Base-by-base conservation (phyloP, 371 early-diverging fungal species). In the Mucor plumbeus region DNA sequence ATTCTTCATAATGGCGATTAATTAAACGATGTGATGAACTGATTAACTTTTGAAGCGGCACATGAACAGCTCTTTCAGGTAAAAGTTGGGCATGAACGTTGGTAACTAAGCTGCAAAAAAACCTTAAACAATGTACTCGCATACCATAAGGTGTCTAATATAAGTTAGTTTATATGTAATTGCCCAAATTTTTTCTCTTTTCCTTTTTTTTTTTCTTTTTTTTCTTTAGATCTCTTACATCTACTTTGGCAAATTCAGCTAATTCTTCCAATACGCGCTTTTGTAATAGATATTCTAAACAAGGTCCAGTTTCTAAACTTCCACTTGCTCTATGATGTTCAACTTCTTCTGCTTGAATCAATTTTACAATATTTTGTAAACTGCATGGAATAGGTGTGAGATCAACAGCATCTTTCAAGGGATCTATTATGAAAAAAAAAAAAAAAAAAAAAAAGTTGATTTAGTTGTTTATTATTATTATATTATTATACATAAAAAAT, bases 1-100 rank as follows among this genome's bases (percentile, higher is more conserved):
- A 33, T 38, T 79, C 78, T 62, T 84, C 84, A 63, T 84, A 79
- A 53, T 84, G 84, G 41, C 75, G 80, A 38, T 71, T 54, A 44
- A 84, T 80, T 54, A 84, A 59, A n/a, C 84, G 78, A 47, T 84
- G 84, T 35, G 80, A 81, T 4, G 81, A 81, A n/a, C 65, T 72
- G 54, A 84, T 80, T 21, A 84, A 64, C 56, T 84, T 84, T 59
- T 84, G 79, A 8, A 84, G 73, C 36, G 84, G 84, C 21, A 80
- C 80, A 71, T 84, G 84, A 21, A 84, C 81, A n/a, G 84, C 84
- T 55, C 84, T 70, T 63, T 84, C 84, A 17, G 84, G 84, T 35
- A 84, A 63, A 17, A 84, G 63, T 63, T 84, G 81, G 17, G 84
- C 84, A 61, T 84, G 81, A 31, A 84, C 81, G 48, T 79, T 84